These are phyloP conservation scores for Clonostachys rosea DNA, from an alignment of 2,329 filamentous ascomycete species.

Conservation along the genomic window DNA sequence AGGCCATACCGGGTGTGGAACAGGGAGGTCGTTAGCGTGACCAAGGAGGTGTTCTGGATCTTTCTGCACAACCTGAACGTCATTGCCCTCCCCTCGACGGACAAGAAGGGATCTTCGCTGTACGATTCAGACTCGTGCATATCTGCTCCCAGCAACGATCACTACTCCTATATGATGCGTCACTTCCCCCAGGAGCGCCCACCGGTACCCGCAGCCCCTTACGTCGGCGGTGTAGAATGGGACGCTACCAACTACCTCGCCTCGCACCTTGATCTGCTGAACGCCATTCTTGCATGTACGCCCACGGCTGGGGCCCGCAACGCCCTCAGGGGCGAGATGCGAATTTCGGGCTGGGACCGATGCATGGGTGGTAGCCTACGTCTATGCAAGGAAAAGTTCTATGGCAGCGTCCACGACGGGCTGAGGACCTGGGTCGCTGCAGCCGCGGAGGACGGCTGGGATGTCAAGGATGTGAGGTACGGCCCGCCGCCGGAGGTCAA, in stretches of 20 bases:
- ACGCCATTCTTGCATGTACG: constrained; percentile 81
- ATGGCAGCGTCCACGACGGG: constrained; percentile 84
- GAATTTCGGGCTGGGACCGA: constrained; percentile 85
- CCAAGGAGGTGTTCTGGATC: constrained; percentile 99
- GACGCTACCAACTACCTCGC: constrained; percentile 96
- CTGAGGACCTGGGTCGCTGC: constrained; percentile 88
- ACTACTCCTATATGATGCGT: constrained; percentile 57
- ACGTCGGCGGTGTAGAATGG: constrained; percentile 97
- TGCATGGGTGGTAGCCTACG: constrained; percentile 80
- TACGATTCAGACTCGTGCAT: constrained; percentile 13
- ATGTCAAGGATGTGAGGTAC: constrained; percentile 74
- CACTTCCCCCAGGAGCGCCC: constrained; percentile 84
- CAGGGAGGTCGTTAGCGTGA: constrained; percentile 87
- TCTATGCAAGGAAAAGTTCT: constrained; percentile 97
- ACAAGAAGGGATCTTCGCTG: constrained; percentile 16
- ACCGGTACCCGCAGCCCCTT: constrained; percentile 89
- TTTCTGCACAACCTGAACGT: constrained; percentile 94
- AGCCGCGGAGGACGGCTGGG: constrained; percentile 83
- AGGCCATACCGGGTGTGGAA: constrained; percentile 92
- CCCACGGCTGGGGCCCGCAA: constrained; percentile 70
- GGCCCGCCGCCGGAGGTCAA: constrained; percentile 44
- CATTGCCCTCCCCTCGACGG: constrained; percentile 55
- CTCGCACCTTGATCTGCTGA: constrained; percentile 87
- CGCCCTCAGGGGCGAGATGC: constrained; percentile 68
- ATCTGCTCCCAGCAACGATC: constrained; percentile 18